phyloP scores from a whole-genome alignment of 257 asterid genomes.

The Solanum tacnaense region DNA sequence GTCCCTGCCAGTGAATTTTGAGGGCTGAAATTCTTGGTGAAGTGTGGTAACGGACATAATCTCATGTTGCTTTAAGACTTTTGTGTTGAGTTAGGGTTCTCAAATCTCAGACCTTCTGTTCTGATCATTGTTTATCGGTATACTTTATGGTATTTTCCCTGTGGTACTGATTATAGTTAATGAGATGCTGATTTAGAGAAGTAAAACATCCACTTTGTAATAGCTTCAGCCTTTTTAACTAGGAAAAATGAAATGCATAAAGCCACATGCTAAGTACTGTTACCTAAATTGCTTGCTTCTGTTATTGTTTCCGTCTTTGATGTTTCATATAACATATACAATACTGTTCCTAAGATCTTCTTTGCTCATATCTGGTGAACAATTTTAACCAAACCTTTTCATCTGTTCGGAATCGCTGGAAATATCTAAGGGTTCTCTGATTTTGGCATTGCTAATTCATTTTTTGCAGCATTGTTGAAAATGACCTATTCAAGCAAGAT shows the following conservation, averaged over 20 bases:
- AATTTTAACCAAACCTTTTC: neutral
- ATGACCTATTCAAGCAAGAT: constrained; percentile 86
- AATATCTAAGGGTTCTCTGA: neutral
- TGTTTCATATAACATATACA: neutral
- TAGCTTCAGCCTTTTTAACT: neutral
- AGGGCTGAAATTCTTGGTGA: neutral
- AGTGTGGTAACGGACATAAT: neutral
- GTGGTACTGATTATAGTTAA: neutral
- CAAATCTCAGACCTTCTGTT: neutral
- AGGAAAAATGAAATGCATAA: neutral
- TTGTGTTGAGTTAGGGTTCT: neutral
- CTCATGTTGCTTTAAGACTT: neutral
- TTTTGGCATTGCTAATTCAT: neutral
- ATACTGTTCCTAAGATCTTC: neutral
- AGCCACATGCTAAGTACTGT: neutral
- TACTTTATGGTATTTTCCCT: neutral
- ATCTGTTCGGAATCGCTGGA: neutral
- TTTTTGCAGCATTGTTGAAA: constrained; percentile 71
- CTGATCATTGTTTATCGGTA: neutral
- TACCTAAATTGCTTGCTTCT: neutral
- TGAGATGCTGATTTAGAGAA: neutral
- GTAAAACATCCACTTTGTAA: neutral
- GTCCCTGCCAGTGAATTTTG: neutral
- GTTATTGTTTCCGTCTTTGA: neutral
- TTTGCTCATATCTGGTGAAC: neutral